phyloP scores from a whole-genome alignment of 345 rosid genomes.

The Aquilaria malaccensis region DNA sequence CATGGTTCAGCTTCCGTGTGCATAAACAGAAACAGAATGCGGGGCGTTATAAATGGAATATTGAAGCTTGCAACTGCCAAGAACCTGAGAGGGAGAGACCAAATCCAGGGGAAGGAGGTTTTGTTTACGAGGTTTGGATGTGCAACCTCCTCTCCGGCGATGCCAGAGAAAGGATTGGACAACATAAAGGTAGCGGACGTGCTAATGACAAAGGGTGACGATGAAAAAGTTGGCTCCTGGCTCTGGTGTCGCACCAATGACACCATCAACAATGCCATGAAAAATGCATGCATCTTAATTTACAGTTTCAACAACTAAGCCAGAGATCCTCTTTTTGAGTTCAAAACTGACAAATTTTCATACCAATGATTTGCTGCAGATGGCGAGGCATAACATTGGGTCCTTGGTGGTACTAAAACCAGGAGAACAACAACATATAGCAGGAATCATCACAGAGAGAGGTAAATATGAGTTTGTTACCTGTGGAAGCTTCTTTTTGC shows the following conservation, averaged over 20 bases:
- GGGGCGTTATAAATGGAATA: conserved; percentile 11
- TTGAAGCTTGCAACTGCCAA: conserved; percentile 24
- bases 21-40: too few relatives aligned
- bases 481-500: too few relatives aligned
- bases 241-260: conserved; percentile 59
- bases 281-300: conserved; percentile 41
- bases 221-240: conserved; percentile 51
- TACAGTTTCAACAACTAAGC: background rate
- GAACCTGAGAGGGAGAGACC: conserved; percentile 16
- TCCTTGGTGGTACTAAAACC: conserved; percentile 84
- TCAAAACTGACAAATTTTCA: background rate
- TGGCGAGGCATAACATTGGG: conserved; percentile 83
- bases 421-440: conserved; percentile 54
- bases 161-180: conserved; percentile 61
- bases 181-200: conserved; percentile 77
- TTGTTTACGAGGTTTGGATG: conserved; percentile 27
- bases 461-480: conserved; percentile 27
- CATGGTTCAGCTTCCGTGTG: too few relatives aligned
- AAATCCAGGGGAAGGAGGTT: conserved; percentile 4
- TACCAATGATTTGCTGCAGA: conserved; percentile 33
- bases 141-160: conserved; percentile 20
- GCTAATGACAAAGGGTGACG: conserved; percentile 49
- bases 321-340: background rate
- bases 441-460: conserved; percentile 91
- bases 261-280: conserved; percentile 61